Evolutionary conservation across 2,329 filamentous ascomycete genomes (phyloP).

Genomic region (Phyllosticta capitalensis): DNA sequence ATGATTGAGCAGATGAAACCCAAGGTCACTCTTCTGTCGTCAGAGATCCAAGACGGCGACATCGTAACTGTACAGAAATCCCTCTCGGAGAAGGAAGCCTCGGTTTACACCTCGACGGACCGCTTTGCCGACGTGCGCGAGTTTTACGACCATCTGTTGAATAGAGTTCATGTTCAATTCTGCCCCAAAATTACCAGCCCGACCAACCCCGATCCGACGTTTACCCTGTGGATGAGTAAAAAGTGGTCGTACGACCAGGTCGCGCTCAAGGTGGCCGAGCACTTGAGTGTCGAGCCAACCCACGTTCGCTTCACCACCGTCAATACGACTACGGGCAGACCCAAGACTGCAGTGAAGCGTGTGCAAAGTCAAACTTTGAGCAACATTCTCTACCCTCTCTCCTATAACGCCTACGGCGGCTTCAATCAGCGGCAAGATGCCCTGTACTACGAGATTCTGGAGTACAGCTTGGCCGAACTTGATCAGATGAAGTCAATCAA

Average conservation of each 20-base stretch:
- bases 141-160: slow-evolving; percentile 89
- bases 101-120: slow-evolving; percentile 27
- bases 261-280: slow-evolving; percentile 69
- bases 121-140: slow-evolving; percentile 60
- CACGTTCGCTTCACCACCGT: slow-evolving; percentile 89
- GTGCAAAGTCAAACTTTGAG: slow-evolving; percentile 59
- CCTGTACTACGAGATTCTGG: slow-evolving; percentile 84
- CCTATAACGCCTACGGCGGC: slow-evolving; percentile 59
- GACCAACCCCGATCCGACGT: slow-evolving; percentile 49
- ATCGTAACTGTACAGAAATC: slow-evolving; percentile 87
- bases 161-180: slow-evolving; percentile 72
- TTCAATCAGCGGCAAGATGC: slow-evolving; percentile 62
- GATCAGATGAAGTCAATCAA: slow-evolving; percentile 87
- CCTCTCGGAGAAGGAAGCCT: slow-evolving; percentile 39
- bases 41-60: slow-evolving; percentile 93
- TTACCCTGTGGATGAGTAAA: slow-evolving; percentile 70
- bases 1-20: slow-evolving; percentile 95
- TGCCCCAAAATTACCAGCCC: slow-evolving; percentile 51
- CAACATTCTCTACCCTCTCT: slow-evolving; percentile 65
- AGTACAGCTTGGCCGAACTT: slow-evolving; percentile 86
- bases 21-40: slow-evolving; percentile 79
- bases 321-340: slow-evolving; percentile 63
- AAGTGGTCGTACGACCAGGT: slow-evolving; percentile 88
- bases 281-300: slow-evolving; percentile 67
- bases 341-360: slow-evolving; percentile 70